phyloP scores from a whole-genome alignment of 2,329 filamentous ascomycete species.

The Hymenoscyphus fraxineus region DNA sequence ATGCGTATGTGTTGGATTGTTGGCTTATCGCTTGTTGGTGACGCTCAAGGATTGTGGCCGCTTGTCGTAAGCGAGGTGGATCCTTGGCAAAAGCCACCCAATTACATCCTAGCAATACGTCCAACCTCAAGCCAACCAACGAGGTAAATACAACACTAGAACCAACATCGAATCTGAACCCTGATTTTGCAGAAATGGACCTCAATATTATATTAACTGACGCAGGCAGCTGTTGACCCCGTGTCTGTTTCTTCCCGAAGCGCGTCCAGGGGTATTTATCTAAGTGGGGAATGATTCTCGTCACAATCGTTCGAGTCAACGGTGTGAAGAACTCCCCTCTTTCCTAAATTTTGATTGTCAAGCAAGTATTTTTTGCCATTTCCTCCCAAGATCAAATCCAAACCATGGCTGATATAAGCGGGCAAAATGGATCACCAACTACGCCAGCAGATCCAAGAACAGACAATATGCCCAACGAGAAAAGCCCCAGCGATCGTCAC shows the following conservation, averaged over 20 bases:
- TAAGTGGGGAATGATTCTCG: too few relatives aligned
- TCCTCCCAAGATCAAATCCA: not conserved
- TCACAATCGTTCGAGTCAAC: not conserved
- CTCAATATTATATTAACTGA: too few relatives aligned
- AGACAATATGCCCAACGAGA: not conserved
- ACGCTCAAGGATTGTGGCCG: too few relatives aligned
- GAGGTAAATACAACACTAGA: not conserved
- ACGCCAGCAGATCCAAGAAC: not conserved
- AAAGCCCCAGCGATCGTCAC: not conserved
- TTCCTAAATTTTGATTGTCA: not conserved
- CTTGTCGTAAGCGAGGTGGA: too few relatives aligned
- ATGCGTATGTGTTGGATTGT: too few relatives aligned
- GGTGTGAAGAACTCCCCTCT: not conserved
- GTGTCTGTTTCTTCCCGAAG: too few relatives aligned
- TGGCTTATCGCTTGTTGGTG: too few relatives aligned
- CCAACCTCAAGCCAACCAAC: not conserved
- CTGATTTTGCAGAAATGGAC: not conserved
- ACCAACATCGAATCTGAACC: not conserved
- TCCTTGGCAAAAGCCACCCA: too few relatives aligned
- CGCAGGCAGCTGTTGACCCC: too few relatives aligned
- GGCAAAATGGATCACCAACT: not conserved
- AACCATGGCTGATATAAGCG: not conserved
- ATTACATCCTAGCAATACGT: not conserved
- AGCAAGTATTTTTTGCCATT: not conserved
- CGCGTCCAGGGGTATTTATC: too few relatives aligned